Conservation (phyloP, 768 basidiomycete species). For the Auricularia cornea region DNA sequence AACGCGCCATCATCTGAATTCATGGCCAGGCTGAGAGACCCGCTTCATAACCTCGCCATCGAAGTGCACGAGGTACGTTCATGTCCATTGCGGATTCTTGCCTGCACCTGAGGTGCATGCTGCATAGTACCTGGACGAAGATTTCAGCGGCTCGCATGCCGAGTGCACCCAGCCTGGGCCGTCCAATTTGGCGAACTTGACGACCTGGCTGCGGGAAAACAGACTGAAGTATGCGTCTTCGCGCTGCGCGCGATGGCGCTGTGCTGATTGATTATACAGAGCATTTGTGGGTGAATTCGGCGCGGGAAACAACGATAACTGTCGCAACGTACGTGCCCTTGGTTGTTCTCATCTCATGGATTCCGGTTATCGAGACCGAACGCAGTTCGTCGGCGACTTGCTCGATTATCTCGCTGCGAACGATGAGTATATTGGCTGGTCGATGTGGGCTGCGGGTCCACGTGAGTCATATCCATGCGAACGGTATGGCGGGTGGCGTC, state of each 20-base stretch:
- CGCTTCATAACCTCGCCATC: constrained; percentile 35
- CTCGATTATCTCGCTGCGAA: constrained; percentile 33
- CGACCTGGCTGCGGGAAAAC: constrained; percentile 35
- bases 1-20: constrained; percentile 36
- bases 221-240: constrained; percentile 29
- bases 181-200: constrained; percentile 34
- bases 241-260: background rate
- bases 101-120: background rate
- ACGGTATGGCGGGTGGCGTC: background rate
- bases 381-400: constrained; percentile 29
- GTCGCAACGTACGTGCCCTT: constrained; percentile 12
- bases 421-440: constrained; percentile 40
- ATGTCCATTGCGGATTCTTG: background rate
- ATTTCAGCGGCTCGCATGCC: constrained; percentile 36
- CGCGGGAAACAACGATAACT: constrained; percentile 35
- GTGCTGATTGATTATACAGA: constrained; percentile 16
- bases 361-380: background rate
- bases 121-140: constrained; percentile 18
- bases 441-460: constrained; percentile 42
- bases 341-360: background rate
- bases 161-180: constrained; percentile 37
- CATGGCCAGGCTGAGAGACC: constrained; percentile 33
- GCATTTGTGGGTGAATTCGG: constrained; percentile 40
- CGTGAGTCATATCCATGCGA: constrained; percentile 18
- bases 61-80: constrained; percentile 32